Base-by-base conservation (phyloP, 2,329 filamentous ascomycete genomes). In the Fusarium odoratissimum region DNA sequence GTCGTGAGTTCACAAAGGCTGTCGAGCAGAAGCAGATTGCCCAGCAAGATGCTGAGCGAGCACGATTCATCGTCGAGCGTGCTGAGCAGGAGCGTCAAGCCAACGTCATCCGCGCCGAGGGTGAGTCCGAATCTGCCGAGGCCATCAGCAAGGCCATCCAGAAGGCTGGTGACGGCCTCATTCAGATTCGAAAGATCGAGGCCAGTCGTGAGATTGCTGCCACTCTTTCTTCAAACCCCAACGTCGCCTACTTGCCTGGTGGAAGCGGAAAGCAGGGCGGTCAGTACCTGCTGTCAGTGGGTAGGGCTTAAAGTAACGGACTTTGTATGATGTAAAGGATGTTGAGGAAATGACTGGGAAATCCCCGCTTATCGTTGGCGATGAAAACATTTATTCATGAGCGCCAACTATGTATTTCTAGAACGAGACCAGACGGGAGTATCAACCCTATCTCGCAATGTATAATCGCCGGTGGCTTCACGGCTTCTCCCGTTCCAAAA, bases 11-110 rank as follows among this genome's bases (percentile, higher is more conserved):
- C 88, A 99, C 96, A 69, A 93, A 94, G 84, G 96, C 96, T 74
- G 96, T 99, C 79, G 96, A 99, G 87, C 96, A 99, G 90, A 99
- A 99, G 91, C 96, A 99, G 88, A 99, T 99, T 83, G 96, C 96
- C 62, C 96, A 99, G 86, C 96, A 99, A 85, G 96, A 99, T 81
- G 96, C 96, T 73, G 96, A 99, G 89, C 91, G 96, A 75, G 96
- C 96, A 54, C 91, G 96, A 75, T 99, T 99, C 87, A 97, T 99
- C 77, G 96, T 99, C 82, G 96, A 99, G 89, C 94, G 94, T 83
- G 96, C 96, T 69, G 96, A 99, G 89, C 96, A 99, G 87, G 96
- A 99, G 87, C 90, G 96, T 79, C 96, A 99, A 86, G 96, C 96
- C 77, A 98, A 96, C 85, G 96, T 99, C 79, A 99, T 99, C 84